These are phyloP conservation scores for Pythium rishiriense DNA, from an alignment of 352 stramenopile genomes.

Conservation along the genomic window DNA sequence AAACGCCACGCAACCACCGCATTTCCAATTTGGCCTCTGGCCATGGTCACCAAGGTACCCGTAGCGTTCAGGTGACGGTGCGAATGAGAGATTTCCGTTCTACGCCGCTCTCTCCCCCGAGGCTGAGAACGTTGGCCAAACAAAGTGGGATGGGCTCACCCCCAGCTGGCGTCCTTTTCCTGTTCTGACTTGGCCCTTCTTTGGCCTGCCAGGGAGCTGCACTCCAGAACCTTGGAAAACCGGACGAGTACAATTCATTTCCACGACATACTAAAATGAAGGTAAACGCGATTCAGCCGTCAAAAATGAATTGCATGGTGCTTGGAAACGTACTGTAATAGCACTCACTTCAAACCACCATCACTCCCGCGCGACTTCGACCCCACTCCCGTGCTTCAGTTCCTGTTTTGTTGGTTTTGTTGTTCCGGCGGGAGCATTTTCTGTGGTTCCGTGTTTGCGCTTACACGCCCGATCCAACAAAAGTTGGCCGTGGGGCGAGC, in stretches of 20 bases:
- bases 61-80: too few species aligned
- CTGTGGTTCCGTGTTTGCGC: constrained; percentile 16
- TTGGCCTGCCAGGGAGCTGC: constrained; percentile 1
- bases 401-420: not conserved
- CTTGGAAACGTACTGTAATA: constrained; percentile 10
- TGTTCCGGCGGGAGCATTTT: too few species aligned
- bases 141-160: not conserved
- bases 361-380: constrained; percentile 27
- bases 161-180: constrained; percentile 10
- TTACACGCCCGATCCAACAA: constrained; percentile 10
- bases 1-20: too few species aligned
- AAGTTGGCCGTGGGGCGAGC: not conserved
- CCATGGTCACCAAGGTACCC: too few species aligned
- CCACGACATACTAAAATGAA: constrained; percentile 4
- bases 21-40: too few species aligned
- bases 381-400: constrained; percentile 3
- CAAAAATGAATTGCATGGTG: constrained; percentile 27
- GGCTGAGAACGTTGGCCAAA: not conserved
- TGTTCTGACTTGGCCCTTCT: not conserved
- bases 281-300: not conserved
- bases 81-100: too few species aligned
- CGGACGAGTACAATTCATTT: constrained; percentile 24
- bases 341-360: constrained; percentile 9
- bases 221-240: constrained; percentile 23
- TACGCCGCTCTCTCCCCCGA: not conserved